Conservation (phyloP, 371 early-diverging fungal species). For the Mortierella sp. region DNA sequence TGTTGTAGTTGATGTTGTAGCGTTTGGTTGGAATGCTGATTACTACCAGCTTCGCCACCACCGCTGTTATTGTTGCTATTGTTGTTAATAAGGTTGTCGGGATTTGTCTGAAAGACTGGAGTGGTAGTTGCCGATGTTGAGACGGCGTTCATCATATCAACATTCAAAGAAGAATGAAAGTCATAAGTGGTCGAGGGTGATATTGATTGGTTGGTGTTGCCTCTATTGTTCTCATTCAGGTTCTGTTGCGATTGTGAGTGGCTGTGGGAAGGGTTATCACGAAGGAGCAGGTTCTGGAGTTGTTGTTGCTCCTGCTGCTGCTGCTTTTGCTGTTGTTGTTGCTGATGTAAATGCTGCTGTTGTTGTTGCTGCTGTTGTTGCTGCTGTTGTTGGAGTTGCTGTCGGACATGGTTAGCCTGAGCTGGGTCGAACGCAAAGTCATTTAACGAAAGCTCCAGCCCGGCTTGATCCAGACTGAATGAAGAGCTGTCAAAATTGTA, state of each 20-base stretch:
- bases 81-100: slow-evolving; percentile 16
- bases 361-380: slow-evolving; percentile 33
- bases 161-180: slow-evolving; percentile 12
- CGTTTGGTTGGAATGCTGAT: not conserved
- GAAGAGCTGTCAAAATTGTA: slow-evolving; percentile 45
- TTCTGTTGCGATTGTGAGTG: slow-evolving; percentile 16
- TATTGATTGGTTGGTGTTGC: not conserved
- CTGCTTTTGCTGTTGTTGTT: slow-evolving; percentile 21
- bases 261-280: slow-evolving; percentile 26
- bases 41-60: not conserved
- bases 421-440: slow-evolving; percentile 50
- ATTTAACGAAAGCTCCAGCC: slow-evolving; percentile 47
- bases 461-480: slow-evolving; percentile 41
- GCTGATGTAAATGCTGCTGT: slow-evolving; percentile 31
- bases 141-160: slow-evolving; percentile 22
- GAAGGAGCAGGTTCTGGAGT: slow-evolving; percentile 32
- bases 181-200: slow-evolving; percentile 4
- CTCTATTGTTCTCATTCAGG: slow-evolving; percentile 9
- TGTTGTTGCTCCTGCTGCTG: slow-evolving; percentile 36
- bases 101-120: slow-evolving; percentile 43
- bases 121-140: slow-evolving; percentile 40
- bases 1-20: slow-evolving; percentile 36
- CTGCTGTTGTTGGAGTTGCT: slow-evolving; percentile 44
- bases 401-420: slow-evolving; percentile 47
- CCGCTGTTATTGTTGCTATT: not conserved